Base-by-base conservation (phyloP, 179 eudicot genomes). In the Silene vulgaris region DNA sequence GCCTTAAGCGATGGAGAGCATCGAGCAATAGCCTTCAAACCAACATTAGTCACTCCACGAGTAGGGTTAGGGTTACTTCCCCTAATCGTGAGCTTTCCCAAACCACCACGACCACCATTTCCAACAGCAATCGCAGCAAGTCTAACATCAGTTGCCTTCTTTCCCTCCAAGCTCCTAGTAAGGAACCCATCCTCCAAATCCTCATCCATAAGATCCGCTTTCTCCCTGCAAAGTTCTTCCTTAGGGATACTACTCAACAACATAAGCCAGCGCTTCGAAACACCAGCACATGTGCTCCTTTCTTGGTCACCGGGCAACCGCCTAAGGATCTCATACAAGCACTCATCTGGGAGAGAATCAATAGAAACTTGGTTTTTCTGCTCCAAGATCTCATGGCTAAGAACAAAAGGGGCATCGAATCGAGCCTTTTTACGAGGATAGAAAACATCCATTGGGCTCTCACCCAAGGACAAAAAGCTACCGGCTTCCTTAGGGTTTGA, bases 121-220 rank as follows among this genome's bases (percentile, higher is more conserved):
- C 97, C 97, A 62, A 92, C 86, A 57, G 97, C 89, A 78, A 88
- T 79, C 30, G 97, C 89, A 77, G 94, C 92, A 78, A 92, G 89
- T 83, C 97, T 88, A 26, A 92, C 84, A 88, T 92, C 96, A 1
- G 91, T 92, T 28, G 97, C 94, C 79, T 89, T 87, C 86, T 89
- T 91, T 12, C 97, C 97, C 71, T 89, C 97, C 80, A 92, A 74
- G 63, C 81, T 73, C 81, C 96, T 85, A 4, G 97, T 85, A 19
- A 91, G 94, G 54, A 71, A 83, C 0, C 94, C 96, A 77, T 87
- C 86, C 20, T 69, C 73, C 16, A 69, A 26, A 45, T 69, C 73
- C 11, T 20, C 57, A 69, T 68, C 72, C 71, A 35, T 19, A 26
- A 61, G 28, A 62, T 62, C 65, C 14, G 30, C 50, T 74, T 52